Conservation (phyloP, 164 flowering plant genomes). For the Dillenia suffruticosa region DNA sequence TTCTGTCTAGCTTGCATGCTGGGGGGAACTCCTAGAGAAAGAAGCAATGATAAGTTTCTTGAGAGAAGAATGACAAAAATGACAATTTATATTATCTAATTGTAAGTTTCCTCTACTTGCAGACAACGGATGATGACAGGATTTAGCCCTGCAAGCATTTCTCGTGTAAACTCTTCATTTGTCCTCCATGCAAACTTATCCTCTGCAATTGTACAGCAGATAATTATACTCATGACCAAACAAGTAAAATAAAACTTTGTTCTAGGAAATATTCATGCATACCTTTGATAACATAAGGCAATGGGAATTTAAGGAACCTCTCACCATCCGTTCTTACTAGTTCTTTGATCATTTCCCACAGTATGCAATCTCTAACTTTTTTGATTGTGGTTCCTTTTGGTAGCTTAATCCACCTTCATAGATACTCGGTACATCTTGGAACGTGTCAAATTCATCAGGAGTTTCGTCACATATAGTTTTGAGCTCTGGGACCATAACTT, state of each 20-base stretch:
- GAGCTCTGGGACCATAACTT: slow-evolving; percentile 57
- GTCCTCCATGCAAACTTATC: slow-evolving; percentile 83
- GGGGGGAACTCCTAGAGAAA: slow-evolving; percentile 79
- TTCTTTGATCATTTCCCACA: slow-evolving; percentile 71
- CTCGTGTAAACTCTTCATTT: slow-evolving; percentile 86
- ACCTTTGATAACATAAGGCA: slow-evolving; percentile 69
- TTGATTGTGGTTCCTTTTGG: slow-evolving; percentile 25
- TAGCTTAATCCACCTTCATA: slow-evolving; percentile 60
- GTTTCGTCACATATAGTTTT: slow-evolving; percentile 49
- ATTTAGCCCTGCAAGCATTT: slow-evolving; percentile 94
- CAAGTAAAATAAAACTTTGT: background rate
- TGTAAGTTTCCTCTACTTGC: slow-evolving; percentile 31
- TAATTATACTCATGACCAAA: too few species aligned
- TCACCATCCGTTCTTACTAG: slow-evolving; percentile 71
- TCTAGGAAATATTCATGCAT: background rate
- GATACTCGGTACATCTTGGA: slow-evolving; percentile 56
- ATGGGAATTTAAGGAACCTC: slow-evolving; percentile 54
- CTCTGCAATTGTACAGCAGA: slow-evolving; percentile 30
- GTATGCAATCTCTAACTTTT: slow-evolving; percentile 38
- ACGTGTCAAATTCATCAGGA: slow-evolving; percentile 68
- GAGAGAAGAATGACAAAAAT: background rate
- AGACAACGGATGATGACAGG: slow-evolving; percentile 72
- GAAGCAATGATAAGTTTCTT: slow-evolving; percentile 1
- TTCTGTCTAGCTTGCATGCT: slow-evolving; percentile 62
- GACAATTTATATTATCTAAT: background rate